Evolutionary conservation across 83 land plant species (phyloP).

Genomic region (Picea engelmannii): DNA sequence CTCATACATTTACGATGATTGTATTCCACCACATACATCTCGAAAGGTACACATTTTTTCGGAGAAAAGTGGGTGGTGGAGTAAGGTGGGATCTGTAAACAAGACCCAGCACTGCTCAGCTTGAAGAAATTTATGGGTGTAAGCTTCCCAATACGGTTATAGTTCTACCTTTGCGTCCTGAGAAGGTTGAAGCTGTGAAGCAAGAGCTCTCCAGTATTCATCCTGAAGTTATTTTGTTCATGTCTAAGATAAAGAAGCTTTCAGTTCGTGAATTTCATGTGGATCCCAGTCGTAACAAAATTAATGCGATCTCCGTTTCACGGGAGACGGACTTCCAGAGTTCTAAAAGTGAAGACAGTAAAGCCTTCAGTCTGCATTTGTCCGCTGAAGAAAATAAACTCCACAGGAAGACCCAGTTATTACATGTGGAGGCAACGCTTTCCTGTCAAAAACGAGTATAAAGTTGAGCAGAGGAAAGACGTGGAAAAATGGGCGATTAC

Average conservation of each 20-base stretch:
- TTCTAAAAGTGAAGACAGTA: constrained; percentile 34
- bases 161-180: constrained; percentile 51
- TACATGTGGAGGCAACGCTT: constrained; percentile 65
- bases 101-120: constrained; percentile 36
- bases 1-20: too few relatives aligned
- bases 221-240: constrained; percentile 57
- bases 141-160: constrained; percentile 51
- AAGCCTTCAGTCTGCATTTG: constrained; percentile 34
- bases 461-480: constrained; percentile 35
- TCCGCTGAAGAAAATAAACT: constrained; percentile 20
- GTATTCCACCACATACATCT: too few relatives aligned
- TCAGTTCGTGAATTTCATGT: constrained; percentile 44
- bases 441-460: constrained; percentile 36
- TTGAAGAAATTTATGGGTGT: constrained; percentile 35
- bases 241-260: constrained; percentile 55
- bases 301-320: constrained; percentile 31
- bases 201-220: too few relatives aligned
- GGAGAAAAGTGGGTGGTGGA: too few relatives aligned
- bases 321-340: constrained; percentile 31
- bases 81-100: too few relatives aligned
- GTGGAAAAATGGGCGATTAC: constrained; percentile 29
- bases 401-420: constrained; percentile 23
- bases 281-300: constrained; percentile 4
- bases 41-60: too few relatives aligned
- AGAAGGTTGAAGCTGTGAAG: constrained; percentile 57